Conservation (phyloP, 495 filamentous ascomycete genomes). For the Penicillium silybi region DNA sequence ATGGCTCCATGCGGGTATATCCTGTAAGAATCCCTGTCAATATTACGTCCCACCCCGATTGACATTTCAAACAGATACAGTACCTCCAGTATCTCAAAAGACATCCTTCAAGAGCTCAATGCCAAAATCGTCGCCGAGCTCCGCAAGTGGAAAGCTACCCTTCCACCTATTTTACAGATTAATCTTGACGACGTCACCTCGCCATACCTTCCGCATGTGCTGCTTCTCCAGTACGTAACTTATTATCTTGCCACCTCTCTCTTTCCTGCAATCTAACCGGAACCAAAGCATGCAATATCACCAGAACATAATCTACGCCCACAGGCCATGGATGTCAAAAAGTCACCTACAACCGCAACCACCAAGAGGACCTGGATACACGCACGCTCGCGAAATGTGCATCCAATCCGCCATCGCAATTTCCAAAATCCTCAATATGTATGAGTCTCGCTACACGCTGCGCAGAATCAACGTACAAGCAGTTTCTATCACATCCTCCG, state of each 20-base stretch:
- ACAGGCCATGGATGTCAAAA: constrained; percentile 27
- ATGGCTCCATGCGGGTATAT: constrained; percentile 23
- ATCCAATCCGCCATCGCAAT: constrained; percentile 30
- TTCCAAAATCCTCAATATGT: constrained; percentile 40
- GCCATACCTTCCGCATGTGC: constrained; percentile 20
- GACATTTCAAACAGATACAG: constrained; percentile 8
- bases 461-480: constrained; percentile 48
- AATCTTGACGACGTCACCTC: neutral
- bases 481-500: constrained; percentile 47
- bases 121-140: constrained; percentile 17
- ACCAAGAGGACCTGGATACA: constrained; percentile 15
- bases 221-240: neutral
- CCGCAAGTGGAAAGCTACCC: neutral
- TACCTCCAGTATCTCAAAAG: constrained; percentile 9
- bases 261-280: neutral
- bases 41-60: neutral
- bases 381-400: constrained; percentile 24
- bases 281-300: constrained; percentile 26
- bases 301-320: constrained; percentile 18
- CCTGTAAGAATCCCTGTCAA: constrained; percentile 5
- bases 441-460: constrained; percentile 46
- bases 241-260: no score
- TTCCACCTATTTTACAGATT: no score
- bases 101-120: constrained; percentile 14
- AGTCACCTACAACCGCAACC: constrained; percentile 13